phyloP scores from a whole-genome alignment of 805 yeast genomes.

The fission yeast (Schizosaccharomyces pombe) region DNA sequence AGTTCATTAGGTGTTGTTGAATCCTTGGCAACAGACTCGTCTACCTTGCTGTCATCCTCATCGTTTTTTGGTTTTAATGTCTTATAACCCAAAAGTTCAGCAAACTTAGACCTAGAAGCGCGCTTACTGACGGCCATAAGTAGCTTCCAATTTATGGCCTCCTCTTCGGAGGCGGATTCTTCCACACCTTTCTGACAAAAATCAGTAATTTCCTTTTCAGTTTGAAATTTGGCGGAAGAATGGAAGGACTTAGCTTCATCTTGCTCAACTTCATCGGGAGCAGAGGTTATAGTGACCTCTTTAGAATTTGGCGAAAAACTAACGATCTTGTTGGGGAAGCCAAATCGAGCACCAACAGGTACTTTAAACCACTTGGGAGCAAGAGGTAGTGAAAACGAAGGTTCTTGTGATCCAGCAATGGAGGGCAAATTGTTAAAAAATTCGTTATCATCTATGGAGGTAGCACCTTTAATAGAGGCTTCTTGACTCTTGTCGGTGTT shows the following conservation, averaged over 20 bases:
- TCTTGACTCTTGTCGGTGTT: constrained; percentile 12
- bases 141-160: not conserved
- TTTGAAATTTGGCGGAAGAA: not conserved
- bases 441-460: constrained; percentile 32
- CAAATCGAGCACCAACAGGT: constrained; percentile 57
- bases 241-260: constrained; percentile 18
- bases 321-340: constrained; percentile 77
- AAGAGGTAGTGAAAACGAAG: constrained; percentile 45
- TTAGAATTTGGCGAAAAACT: constrained; percentile 1
- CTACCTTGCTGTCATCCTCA: not conserved
- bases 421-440: constrained; percentile 46
- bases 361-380: constrained; percentile 78
- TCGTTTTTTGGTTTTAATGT: not conserved
- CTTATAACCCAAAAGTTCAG: not conserved
- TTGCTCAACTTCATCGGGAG: constrained; percentile 15
- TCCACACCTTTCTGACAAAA: not conserved
- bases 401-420: constrained; percentile 27
- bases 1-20: not conserved
- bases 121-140: not conserved
- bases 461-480: constrained; percentile 12
- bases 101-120: not conserved
- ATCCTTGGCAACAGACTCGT: not conserved
- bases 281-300: constrained; percentile 19
- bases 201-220: not conserved
- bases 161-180: not conserved